These are phyloP conservation scores for Trapa bicornis DNA, from an alignment of 345 rosid species.

Conservation along the genomic window DNA sequence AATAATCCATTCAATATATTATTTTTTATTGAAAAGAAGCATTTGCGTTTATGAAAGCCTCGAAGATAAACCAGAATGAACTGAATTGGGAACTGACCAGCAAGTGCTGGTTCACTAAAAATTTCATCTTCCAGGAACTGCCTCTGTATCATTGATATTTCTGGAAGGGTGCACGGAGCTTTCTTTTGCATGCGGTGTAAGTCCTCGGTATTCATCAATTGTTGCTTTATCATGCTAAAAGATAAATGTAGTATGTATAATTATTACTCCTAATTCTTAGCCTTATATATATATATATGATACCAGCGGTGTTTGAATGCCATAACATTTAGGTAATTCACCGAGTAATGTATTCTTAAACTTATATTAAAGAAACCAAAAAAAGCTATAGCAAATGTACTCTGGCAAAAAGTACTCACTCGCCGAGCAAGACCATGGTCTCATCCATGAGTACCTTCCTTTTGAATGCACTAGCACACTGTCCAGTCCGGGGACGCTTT, in stretches of 20 bases:
- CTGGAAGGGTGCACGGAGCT: conserved; percentile 88
- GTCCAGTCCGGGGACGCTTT: conserved; percentile 50
- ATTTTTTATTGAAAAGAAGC: not conserved
- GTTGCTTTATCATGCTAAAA: conserved; percentile 73
- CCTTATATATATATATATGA: too few species aligned
- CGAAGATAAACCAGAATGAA: not conserved
- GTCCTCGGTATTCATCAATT: conserved; percentile 73
- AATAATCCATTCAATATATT: not conserved
- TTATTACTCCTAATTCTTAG: not conserved
- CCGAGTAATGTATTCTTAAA: too few species aligned
- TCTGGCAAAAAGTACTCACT: conserved; percentile 42
- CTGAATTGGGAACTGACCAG: conserved; percentile 57
- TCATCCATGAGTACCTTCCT: conserved; percentile 96
- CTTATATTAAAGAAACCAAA: not conserved
- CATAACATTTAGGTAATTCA: too few species aligned
- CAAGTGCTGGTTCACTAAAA: conserved; percentile 45
- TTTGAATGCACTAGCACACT: conserved; percentile 50
- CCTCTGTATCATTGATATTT: conserved; percentile 74
- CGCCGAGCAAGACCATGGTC: conserved; percentile 91
- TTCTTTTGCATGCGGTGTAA: conserved; percentile 93
- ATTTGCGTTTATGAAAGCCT: not conserved
- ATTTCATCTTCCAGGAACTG: conserved; percentile 68
- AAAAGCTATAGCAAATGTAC: conserved; percentile 3
- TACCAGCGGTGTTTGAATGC: too few species aligned
- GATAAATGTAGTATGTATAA: conserved; percentile 10